Conservation (phyloP, 352 stramenopile species). For the Phytophthora palmivora region DNA sequence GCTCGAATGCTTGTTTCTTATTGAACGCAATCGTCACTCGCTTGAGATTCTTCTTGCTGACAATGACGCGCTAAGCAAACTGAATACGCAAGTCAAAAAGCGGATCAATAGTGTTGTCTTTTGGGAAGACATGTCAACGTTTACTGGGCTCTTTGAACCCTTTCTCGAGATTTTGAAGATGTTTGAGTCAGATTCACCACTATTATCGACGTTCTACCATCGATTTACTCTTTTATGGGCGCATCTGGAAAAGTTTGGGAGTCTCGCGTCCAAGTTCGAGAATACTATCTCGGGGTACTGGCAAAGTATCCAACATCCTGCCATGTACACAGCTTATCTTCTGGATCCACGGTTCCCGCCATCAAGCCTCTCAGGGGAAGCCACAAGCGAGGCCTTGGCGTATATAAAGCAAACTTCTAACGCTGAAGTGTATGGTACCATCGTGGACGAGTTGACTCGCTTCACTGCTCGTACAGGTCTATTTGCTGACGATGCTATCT, state of each 20-base stretch:
- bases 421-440: conserved; percentile 48
- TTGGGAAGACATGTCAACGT: conserved; percentile 63
- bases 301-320: conserved; percentile 65
- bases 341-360: conserved; percentile 75
- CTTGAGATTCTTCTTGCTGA: conserved; percentile 68
- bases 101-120: conserved; percentile 55
- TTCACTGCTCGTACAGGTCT: conserved; percentile 67
- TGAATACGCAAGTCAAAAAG: conserved; percentile 50
- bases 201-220: conserved; percentile 80
- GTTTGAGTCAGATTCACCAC: conserved; percentile 65
- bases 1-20: conserved; percentile 57
- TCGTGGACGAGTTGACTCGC: conserved; percentile 73
- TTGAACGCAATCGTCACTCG: conserved; percentile 64
- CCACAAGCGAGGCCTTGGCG: conserved; percentile 58
- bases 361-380: conserved; percentile 60
- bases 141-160: conserved; percentile 64
- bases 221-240: conserved; percentile 71
- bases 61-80: conserved; percentile 43
- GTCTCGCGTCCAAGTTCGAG: conserved; percentile 52
- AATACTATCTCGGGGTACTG: conserved; percentile 68
- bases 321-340: conserved; percentile 81
- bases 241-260: conserved; percentile 70
- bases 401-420: conserved; percentile 65
- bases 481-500: conserved; percentile 79
- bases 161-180: conserved; percentile 77